A percentile compares a stretch with the other conserved stretches of the same genome.
phyloP scores from a whole-genome alignment of 2,329 filamentous ascomycete species.

The Polytolypa hystricis region DNA sequence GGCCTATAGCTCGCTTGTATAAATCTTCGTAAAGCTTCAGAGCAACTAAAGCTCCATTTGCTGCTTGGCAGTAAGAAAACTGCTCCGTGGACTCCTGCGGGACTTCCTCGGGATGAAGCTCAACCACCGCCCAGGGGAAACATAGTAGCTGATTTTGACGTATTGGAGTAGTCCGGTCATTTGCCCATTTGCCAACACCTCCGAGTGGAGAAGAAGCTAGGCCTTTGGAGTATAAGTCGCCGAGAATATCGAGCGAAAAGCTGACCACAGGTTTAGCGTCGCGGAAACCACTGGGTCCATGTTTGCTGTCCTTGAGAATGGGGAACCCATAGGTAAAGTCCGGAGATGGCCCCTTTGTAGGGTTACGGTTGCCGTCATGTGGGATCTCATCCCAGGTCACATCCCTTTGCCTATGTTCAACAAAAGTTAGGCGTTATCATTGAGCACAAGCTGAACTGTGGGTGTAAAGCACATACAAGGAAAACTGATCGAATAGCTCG shows the following conservation, averaged over 20 bases:
- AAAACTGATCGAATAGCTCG: conserved; percentile 1
- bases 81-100: not conserved
- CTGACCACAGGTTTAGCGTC: not conserved
- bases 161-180: not conserved
- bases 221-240: not conserved
- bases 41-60: not conserved
- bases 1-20: not conserved
- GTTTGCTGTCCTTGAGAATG: not conserved
- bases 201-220: not conserved
- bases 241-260: not conserved
- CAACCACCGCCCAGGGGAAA: conserved; percentile 1
- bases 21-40: not conserved
- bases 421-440: not conserved
- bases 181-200: not conserved
- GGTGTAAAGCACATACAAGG: not conserved
- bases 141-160: not conserved
- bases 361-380: not conserved
- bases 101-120: not conserved
- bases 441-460: not conserved
- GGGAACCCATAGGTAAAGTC: conserved; percentile 1
- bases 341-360: not conserved
- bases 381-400: not conserved
- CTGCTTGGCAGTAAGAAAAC: not conserved
- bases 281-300: not conserved
- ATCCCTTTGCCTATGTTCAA: not conserved